A percentile compares a stretch with the other conserved stretches of the same genome.
Conservation (phyloP, 331 rosid genomes). For the Rosa hybrid region DNA sequence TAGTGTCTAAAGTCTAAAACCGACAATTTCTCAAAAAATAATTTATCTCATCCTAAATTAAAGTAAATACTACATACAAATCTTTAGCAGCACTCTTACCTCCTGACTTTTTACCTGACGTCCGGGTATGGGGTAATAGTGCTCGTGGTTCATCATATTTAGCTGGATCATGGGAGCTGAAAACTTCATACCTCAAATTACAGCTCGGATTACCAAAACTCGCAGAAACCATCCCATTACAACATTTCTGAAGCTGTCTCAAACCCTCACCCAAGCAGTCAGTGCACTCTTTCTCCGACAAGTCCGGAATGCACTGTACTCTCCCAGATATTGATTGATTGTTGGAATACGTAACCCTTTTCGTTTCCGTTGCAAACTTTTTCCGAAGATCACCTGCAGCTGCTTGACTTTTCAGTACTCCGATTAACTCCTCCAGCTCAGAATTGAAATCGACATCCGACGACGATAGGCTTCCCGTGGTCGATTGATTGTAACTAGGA, state of each 20-base stretch:
- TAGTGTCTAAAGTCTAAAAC: too few relatives aligned
- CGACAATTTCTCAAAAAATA: too few relatives aligned
- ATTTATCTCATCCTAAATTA: too few relatives aligned
- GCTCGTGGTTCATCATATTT: too few relatives aligned
- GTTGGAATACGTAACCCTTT: neutral
- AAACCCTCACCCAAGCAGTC: neutral
- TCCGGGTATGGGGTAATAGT: too few relatives aligned
- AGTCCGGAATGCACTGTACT: neutral
- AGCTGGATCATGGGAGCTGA: neutral
- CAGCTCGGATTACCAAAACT: neutral
- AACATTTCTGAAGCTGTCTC: too few relatives aligned
- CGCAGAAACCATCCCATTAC: neutral
- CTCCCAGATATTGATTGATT: neutral
- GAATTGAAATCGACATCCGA: neutral
- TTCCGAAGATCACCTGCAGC: neutral
- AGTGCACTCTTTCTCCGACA: neutral
- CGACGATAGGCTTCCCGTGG: neutral
- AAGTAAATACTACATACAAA: too few relatives aligned
- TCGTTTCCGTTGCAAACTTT: neutral
- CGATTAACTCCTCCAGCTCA: neutral
- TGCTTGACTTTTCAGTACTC: neutral
- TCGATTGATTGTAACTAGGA: neutral
- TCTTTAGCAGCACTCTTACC: too few relatives aligned
- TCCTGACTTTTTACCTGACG: too few relatives aligned
- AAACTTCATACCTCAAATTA: neutral